Evolutionary conservation across 805 yeast species (phyloP), one percentile per base, ranked within the genome.

Genomic region (Yamadazyma nakazawae): DNA sequence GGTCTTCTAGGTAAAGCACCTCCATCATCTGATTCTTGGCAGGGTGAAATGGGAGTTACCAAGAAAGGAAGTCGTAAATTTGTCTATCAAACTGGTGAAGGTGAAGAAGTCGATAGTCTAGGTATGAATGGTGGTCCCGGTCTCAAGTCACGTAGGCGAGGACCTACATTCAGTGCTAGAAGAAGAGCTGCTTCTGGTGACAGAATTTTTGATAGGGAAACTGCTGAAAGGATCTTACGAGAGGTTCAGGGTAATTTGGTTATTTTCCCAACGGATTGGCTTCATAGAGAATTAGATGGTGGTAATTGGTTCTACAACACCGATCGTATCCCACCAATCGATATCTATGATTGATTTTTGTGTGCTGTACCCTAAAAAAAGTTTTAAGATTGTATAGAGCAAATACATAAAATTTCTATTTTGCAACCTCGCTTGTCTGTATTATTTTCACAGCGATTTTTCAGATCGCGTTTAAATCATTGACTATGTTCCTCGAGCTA

Each of bases 241-340:
- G 83, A 88, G 47, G 72, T 92, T 16, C 86, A 83, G 43, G 99
- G 99, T 1, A 86, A 94, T 60, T 67, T 94, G 54, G 97, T 94
- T 6, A 62, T 85, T n/a, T 92, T 91, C 72, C 98, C 99, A 0
- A 76, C 87, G 0, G 89, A 89, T 50, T 94, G 99, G 99, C 74
- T 94, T 37, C 72, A 79, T 56, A 78, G 82, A 48, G 99, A 94
- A 65, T 79, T 90, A 26, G 96, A 91, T 47, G 80, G 88, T 6
- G 92, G 88, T 10, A 94, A 95, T 60, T 92, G 98, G 98, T 91
- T 90, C 63, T 91, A 88, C 71, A 88, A 85, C 57, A 84, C 95
- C 42, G 99, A 94, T 61, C 81, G 96, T 58, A 72, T 94, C 24
- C 97, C 98, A 5, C 99, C 99, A 1, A 81, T 94, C 46, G 98